These are phyloP conservation scores for Aspergillus nidulans DNA, from an alignment of 495 filamentous ascomycete genomes.

Conservation along the genomic window DNA sequence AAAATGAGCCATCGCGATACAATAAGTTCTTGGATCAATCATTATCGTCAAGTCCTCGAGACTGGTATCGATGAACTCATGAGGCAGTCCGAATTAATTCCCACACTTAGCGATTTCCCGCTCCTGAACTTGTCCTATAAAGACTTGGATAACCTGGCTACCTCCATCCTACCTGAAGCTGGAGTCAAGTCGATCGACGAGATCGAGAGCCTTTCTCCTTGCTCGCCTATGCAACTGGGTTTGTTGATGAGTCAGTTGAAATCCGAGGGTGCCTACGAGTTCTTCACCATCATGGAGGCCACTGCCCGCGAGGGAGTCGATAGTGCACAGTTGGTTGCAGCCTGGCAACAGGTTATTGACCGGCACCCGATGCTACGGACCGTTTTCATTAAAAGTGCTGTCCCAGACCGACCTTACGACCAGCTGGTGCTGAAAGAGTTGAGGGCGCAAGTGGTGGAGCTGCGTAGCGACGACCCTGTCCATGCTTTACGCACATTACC, in stretches of 20 bases:
- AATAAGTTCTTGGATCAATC: background rate
- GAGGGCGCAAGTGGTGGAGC: background rate
- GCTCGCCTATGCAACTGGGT: no score
- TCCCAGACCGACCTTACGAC: background rate
- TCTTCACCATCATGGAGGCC: no score
- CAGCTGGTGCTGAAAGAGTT: conserved; percentile 2
- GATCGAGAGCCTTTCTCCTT: no score
- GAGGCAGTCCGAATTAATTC: background rate
- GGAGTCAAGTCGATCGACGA: no score
- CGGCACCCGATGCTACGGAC: conserved; percentile 46
- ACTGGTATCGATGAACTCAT: no score
- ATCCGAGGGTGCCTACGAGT: no score
- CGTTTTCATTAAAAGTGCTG: conserved; percentile 33
- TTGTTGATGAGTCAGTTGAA: no score
- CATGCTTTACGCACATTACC: no score
- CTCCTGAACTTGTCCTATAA: background rate
- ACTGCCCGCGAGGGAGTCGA: no score
- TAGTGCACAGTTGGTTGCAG: no score
- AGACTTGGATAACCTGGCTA: conserved; percentile 37
- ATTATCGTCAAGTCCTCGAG: no score
- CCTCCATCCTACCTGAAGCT: no score
- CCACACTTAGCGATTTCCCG: background rate
- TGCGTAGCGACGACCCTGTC: background rate
- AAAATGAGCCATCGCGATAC: background rate
- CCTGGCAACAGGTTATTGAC: conserved; percentile 44